A percentile compares a stretch with the other conserved stretches of the same genome.
phyloP scores from a whole-genome alignment of 148 eudicot genomes.

The Linanthus parryae region DNA sequence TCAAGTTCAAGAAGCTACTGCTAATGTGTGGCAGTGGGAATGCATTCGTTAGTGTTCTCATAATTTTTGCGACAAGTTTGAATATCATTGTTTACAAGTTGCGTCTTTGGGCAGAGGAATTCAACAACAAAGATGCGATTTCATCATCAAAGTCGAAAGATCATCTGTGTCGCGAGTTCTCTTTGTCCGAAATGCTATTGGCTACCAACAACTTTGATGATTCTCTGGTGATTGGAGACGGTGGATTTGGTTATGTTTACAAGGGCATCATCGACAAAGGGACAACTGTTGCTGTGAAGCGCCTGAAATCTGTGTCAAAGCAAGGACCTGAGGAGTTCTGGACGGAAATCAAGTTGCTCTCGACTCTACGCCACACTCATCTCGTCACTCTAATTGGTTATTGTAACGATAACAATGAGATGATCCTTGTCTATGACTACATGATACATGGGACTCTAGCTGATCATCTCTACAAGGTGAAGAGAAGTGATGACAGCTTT shows the following conservation, averaged over 20 bases:
- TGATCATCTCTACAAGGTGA: conserved; percentile 22
- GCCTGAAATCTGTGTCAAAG: conserved; percentile 9
- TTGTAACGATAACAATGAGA: conserved; percentile 23
- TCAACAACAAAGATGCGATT: neutral
- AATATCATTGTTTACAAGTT: conserved; percentile 4
- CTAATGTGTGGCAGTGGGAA: neutral
- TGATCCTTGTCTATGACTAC: conserved; percentile 37
- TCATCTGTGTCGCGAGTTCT: conserved; percentile 10
- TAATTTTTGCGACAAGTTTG: conserved; percentile 1
- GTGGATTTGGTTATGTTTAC: conserved; percentile 18
- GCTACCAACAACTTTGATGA: conserved; percentile 14
- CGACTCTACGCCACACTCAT: conserved; percentile 11
- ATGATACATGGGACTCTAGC: conserved; percentile 30
- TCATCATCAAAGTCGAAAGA: conserved; percentile 1
- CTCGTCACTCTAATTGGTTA: conserved; percentile 36
- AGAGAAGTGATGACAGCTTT: neutral
- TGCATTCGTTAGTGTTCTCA: neutral
- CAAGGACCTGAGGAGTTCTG: conserved; percentile 17
- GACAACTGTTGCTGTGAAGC: conserved; percentile 10
- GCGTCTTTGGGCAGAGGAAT: neutral
- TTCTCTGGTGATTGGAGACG: conserved; percentile 5
- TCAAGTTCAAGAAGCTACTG: neutral
- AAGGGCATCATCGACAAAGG: conserved; percentile 9
- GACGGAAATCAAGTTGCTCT: conserved; percentile 16
- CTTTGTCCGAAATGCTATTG: conserved; percentile 11